Percentiles rank a stretch among this genome's conserved stretches.
Conservation (phyloP, 2,329 filamentous ascomycete genomes). For the Diaporthe ampelina region DNA sequence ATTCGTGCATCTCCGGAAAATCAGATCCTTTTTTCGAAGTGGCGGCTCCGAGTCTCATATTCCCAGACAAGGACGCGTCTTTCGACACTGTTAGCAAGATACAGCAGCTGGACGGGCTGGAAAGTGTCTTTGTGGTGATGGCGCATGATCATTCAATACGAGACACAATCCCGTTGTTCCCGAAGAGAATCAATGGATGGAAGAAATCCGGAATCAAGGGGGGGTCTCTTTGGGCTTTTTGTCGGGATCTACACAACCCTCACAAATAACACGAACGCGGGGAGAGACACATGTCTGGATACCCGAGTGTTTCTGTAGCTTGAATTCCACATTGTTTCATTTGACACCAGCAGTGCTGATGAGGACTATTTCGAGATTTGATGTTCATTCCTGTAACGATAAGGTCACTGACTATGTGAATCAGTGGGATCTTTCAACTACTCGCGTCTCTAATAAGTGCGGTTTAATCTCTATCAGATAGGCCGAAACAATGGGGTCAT, state of each 20-base stretch:
- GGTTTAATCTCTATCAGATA: not conserved
- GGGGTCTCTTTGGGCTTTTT: constrained; percentile 12
- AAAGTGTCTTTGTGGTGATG: constrained; percentile 23
- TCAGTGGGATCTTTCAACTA: too few species aligned
- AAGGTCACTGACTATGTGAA: too few species aligned
- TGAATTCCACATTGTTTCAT: not conserved
- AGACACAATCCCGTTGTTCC: constrained; percentile 7
- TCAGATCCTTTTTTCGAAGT: constrained; percentile 45
- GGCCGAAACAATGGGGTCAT: not conserved
- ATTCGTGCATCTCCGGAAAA: not conserved
- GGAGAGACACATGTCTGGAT: not conserved
- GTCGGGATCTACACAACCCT: constrained; percentile 8
- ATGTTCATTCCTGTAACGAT: too few species aligned
- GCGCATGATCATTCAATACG: constrained; percentile 24
- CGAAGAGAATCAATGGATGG: constrained; percentile 5
- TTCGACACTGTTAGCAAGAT: constrained; percentile 24
- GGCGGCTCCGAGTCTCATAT: constrained; percentile 7
- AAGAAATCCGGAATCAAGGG: not conserved
- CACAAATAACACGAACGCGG: not conserved
- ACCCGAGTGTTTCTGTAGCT: not conserved
- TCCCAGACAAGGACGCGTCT: constrained; percentile 20
- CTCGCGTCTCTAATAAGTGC: not conserved
- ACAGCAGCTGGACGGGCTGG: constrained; percentile 16
- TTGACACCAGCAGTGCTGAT: too few species aligned
- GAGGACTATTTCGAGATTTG: too few species aligned